Conservation (phyloP, 2,329 filamentous ascomycete genomes). For the Colletotrichum agaves region DNA sequence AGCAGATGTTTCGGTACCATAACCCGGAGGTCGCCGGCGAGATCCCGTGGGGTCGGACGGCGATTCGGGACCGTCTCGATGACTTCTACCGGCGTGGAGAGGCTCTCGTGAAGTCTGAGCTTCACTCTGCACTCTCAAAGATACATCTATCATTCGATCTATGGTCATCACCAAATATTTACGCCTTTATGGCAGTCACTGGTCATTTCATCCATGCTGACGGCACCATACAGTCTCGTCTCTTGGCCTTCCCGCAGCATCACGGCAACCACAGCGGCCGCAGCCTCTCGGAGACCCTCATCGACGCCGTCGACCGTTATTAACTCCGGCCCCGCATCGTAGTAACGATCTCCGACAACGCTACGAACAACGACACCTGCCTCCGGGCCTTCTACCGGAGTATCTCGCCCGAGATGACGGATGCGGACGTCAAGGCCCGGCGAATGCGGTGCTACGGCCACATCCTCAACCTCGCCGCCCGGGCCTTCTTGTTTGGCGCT, state of each 20-base stretch:
- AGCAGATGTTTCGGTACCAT: background rate
- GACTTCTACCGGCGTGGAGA: background rate
- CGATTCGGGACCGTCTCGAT: background rate
- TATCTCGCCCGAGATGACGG: background rate
- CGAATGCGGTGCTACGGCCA: background rate
- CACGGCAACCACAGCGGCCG: background rate
- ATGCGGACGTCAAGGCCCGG: background rate
- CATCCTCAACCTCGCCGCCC: background rate
- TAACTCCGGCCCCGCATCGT: background rate
- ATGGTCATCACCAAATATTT: background rate
- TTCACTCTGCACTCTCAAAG: background rate
- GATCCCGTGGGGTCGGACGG: background rate
- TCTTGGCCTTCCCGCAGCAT: background rate
- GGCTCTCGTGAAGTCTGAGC: background rate
- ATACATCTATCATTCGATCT: constrained; percentile 1
- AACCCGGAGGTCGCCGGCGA: no score
- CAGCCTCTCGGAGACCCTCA: background rate
- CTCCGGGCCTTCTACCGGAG: background rate
- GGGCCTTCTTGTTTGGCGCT: background rate
- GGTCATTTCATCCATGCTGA: background rate
- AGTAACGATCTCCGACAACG: background rate
- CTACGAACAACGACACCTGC: background rate
- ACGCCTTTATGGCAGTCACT: constrained; percentile 4
- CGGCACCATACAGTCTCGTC: background rate
- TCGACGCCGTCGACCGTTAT: background rate